phyloP scores from a whole-genome alignment of 1,284 basidiomycete species.

The Rhodofomes roseus region DNA sequence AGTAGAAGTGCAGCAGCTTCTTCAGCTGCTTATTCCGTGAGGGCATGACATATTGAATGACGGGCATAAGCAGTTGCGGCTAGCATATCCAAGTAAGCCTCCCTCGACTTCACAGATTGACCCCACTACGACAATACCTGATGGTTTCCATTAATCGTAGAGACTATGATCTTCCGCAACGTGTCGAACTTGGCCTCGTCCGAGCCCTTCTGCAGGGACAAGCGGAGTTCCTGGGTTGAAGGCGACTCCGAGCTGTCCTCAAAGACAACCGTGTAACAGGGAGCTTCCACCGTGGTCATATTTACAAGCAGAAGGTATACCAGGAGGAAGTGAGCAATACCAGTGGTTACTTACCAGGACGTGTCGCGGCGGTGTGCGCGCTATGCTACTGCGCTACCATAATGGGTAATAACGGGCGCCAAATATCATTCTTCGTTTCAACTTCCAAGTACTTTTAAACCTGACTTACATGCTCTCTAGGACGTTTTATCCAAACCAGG shows the following conservation, averaged over 20 bases:
- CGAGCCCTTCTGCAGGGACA: slow-evolving; percentile 90
- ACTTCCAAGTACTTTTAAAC: no score
- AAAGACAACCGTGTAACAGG: slow-evolving; percentile 83
- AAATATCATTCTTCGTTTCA: no score
- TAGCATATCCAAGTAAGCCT: slow-evolving; percentile 31
- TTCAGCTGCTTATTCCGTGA: slow-evolving; percentile 96
- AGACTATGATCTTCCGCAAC: slow-evolving; percentile 91
- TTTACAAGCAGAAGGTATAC: neutral
- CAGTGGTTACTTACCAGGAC: neutral
- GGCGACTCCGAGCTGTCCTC: slow-evolving; percentile 79
- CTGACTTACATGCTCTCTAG: no score
- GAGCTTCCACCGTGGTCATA: slow-evolving; percentile 43
- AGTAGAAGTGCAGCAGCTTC: slow-evolving; percentile 98
- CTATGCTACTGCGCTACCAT: neutral
- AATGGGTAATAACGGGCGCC: neutral
- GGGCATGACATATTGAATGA: slow-evolving; percentile 97
- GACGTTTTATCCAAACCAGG: no score
- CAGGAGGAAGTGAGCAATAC: neutral
- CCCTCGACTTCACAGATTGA: neutral
- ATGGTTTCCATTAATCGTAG: slow-evolving; percentile 93
- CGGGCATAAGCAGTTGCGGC: slow-evolving; percentile 93
- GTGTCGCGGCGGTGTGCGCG: neutral
- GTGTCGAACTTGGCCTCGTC: slow-evolving; percentile 98
- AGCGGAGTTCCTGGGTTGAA: slow-evolving; percentile 82
- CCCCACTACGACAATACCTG: slow-evolving; percentile 43